Evolutionary conservation across 352 stramenopile genomes (phyloP).

Genomic region (Achlya hypogyna): DNA sequence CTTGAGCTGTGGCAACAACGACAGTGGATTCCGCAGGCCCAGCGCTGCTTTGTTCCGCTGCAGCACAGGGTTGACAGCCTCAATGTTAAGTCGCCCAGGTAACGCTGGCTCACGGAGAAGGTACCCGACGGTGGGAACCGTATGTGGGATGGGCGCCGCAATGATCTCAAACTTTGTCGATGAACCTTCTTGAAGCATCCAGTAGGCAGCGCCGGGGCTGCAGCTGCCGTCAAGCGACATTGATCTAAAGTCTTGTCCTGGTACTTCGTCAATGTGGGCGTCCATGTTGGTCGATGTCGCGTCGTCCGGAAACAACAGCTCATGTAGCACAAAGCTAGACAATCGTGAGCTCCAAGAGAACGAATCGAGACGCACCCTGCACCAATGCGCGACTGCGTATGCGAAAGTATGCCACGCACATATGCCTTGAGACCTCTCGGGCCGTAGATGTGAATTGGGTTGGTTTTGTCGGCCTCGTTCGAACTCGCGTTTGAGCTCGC

Average conservation of each 20-base stretch:
- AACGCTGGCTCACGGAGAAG: conserved; percentile 54
- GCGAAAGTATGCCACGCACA: not conserved
- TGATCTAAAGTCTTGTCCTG: not conserved
- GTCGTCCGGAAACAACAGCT: conserved; percentile 4
- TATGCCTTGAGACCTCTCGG: conserved; percentile 30
- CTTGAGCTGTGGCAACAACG: not conserved
- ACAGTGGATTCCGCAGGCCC: conserved; percentile 12
- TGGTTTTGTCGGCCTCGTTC: conserved; percentile 30
- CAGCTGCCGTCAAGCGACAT: not conserved
- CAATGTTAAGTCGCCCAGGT: conserved; percentile 45
- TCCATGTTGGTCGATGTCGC: not conserved
- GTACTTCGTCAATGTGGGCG: conserved; percentile 8
- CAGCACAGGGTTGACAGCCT: conserved; percentile 44
- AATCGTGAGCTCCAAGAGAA: not conserved
- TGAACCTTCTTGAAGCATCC: not conserved
- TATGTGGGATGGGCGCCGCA: conserved; percentile 79
- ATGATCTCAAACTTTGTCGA: conserved; percentile 6
- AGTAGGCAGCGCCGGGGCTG: not conserved
- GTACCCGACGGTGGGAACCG: conserved; percentile 75
- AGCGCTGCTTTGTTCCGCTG: conserved; percentile 41
- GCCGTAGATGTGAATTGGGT: conserved; percentile 78
- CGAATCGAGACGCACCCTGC: not conserved
- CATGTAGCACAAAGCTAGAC: conserved; percentile 16
- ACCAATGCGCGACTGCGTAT: conserved; percentile 14
- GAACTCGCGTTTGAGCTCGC: conserved; percentile 36